These are phyloP conservation scores for Tylopilus orsonianus DNA, from an alignment of 1,284 basidiomycete genomes.

Conservation along the genomic window DNA sequence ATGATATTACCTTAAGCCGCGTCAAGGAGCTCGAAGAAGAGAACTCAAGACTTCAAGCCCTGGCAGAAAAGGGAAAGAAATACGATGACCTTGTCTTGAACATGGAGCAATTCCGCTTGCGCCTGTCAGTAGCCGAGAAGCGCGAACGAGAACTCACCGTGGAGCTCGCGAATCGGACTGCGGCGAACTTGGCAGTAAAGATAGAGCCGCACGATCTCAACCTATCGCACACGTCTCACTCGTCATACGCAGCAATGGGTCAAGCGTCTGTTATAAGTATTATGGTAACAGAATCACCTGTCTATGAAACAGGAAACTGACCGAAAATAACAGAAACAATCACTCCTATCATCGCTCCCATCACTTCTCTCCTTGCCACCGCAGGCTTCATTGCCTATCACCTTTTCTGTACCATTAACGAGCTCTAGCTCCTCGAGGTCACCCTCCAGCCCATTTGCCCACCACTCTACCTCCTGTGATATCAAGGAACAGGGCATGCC, in stretches of 20 bases:
- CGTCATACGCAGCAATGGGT: constrained; percentile 42
- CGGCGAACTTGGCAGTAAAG: constrained; percentile 45
- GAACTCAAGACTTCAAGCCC: constrained; percentile 63
- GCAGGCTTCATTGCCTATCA: constrained; percentile 50
- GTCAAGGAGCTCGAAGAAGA: constrained; percentile 70
- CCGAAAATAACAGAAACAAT: constrained; percentile 43
- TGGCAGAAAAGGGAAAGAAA: constrained; percentile 43
- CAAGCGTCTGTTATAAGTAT: constrained; percentile 63
- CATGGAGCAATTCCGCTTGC: constrained; percentile 63
- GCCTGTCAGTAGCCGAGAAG: constrained; percentile 61
- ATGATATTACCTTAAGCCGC: constrained; percentile 30
- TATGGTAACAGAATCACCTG: constrained; percentile 52
- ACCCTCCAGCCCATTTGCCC: constrained; percentile 48
- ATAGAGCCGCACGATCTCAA: constrained; percentile 50
- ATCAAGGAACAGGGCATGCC: constrained; percentile 60
- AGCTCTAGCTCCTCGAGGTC: constrained; percentile 38
- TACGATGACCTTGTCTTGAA: constrained; percentile 49
- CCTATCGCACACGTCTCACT: constrained; percentile 41
- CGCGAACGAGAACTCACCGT: constrained; percentile 64
- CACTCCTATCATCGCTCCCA: constrained; percentile 70
- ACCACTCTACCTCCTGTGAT: constrained; percentile 52
- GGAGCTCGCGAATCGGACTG: constrained; percentile 49
- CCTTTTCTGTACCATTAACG: constrained; percentile 53
- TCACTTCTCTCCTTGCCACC: constrained; percentile 67
- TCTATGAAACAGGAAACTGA: constrained; percentile 18